phyloP scores from a whole-genome alignment of 108 stramenopile species.

The Pseudonitzschia delicatissima region DNA sequence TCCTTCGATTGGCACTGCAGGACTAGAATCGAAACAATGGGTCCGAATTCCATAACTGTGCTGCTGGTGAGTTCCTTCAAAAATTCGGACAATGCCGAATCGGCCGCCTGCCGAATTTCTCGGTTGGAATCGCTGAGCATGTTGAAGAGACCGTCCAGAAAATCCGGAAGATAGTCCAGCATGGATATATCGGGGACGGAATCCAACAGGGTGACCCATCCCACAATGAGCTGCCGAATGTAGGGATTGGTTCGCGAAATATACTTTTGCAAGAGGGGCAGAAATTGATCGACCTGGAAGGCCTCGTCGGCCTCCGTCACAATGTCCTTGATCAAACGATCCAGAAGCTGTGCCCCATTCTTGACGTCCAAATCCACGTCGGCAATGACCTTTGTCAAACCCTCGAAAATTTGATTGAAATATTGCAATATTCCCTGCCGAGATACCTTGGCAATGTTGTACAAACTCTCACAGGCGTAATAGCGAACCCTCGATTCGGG shows the following conservation, averaged over 20 bases:
- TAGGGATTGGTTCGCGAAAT: slow-evolving; percentile 94
- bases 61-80: slow-evolving; percentile 88
- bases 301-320: slow-evolving; percentile 88
- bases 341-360: slow-evolving; percentile 95
- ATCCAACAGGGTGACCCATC: slow-evolving; percentile 97
- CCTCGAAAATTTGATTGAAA: slow-evolving; percentile 96
- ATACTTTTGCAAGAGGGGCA: slow-evolving; percentile 95
- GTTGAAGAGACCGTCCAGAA: slow-evolving; percentile 95
- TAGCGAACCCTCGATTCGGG: slow-evolving; percentile 95
- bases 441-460: slow-evolving; percentile 98
- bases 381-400: slow-evolving; percentile 92
- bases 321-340: slow-evolving; percentile 94
- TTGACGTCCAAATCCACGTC: slow-evolving; percentile 98
- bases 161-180: slow-evolving; percentile 94
- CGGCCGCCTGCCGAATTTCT: slow-evolving; percentile 92
- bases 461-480: slow-evolving; percentile 97
- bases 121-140: slow-evolving; percentile 97
- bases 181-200: slow-evolving; percentile 94
- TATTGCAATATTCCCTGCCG: slow-evolving; percentile 78
- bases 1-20: slow-evolving; percentile 92
- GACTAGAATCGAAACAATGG: slow-evolving; percentile 93
- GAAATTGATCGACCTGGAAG: slow-evolving; percentile 94
- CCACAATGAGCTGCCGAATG: slow-evolving; percentile 94
- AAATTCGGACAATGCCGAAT: slow-evolving; percentile 82
- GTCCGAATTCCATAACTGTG: slow-evolving; percentile 90